Evolutionary conservation across 2,329 filamentous ascomycete species (phyloP).

Genomic region (Coniosporium tulheliwenetii): DNA sequence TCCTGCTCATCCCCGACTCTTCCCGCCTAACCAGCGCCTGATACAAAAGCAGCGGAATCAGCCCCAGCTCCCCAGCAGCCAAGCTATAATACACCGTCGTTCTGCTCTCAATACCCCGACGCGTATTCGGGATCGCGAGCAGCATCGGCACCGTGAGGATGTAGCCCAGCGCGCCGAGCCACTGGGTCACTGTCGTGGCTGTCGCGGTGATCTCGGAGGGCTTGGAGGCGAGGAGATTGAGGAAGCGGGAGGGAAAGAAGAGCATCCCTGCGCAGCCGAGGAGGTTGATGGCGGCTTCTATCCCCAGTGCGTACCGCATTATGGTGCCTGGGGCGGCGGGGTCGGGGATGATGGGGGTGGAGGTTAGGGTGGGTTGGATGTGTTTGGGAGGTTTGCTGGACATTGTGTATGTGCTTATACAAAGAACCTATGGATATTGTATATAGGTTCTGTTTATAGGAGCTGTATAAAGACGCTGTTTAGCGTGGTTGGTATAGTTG

Average conservation of each 20-base stretch:
- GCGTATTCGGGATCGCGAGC: conserved; percentile 11
- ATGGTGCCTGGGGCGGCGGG: conserved; percentile 4
- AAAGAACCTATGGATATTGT: no score
- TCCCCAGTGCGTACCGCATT: conserved; percentile 11
- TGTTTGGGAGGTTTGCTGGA: not conserved
- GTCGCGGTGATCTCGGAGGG: conserved; percentile 10
- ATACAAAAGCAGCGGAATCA: conserved; percentile 9
- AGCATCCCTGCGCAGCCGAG: conserved; percentile 6
- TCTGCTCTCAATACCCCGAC: conserved; percentile 7
- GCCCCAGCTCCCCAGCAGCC: conserved; percentile 8
- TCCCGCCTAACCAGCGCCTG: conserved; percentile 7
- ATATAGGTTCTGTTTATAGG: not conserved
- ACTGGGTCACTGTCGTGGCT: conserved; percentile 8
- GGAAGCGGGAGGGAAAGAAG: conserved; percentile 8
- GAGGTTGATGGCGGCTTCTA: conserved; percentile 11
- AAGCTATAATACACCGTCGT: conserved; percentile 9
- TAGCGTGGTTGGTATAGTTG: not conserved
- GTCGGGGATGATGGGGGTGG: conserved; percentile 2
- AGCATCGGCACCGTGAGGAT: conserved; percentile 11
- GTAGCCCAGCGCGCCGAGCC: conserved; percentile 9
- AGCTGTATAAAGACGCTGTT: not conserved
- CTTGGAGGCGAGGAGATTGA: conserved; percentile 8
- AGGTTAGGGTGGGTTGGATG: conserved; percentile 1
- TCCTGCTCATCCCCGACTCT: conserved; percentile 6
- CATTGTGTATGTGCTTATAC: not conserved